These are phyloP conservation scores for Sisymbrium altissimum DNA, from an alignment of 345 rosid genomes.

Conservation along the genomic window DNA sequence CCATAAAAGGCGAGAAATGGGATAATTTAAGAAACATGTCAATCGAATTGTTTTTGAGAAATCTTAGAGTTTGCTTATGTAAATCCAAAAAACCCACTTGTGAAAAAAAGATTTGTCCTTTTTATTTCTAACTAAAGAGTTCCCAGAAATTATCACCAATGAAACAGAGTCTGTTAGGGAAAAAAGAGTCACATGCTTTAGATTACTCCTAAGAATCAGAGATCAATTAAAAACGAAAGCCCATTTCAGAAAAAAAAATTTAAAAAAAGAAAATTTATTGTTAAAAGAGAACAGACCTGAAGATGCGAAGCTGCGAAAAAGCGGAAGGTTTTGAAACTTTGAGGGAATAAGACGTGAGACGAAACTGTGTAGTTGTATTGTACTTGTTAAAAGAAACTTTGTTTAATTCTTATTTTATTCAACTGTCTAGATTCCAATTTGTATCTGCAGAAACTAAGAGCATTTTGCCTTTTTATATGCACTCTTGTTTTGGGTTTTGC, in stretches of 20 bases:
- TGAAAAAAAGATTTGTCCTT: not conserved
- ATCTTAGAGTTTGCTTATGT: not conserved
- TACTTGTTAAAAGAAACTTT: not conserved
- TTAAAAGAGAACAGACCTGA: conserved; percentile 28
- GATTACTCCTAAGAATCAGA: not conserved
- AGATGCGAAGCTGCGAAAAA: conserved; percentile 14
- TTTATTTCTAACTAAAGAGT: not conserved
- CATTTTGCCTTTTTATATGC: conserved; percentile 18
- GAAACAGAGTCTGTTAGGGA: conserved; percentile 12
- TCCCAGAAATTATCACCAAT: conserved; percentile 15
- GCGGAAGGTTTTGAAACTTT: conserved; percentile 4
- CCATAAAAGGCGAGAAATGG: conserved; percentile 1
- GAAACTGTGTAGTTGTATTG: conserved; percentile 13
- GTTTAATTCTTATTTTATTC: not conserved
- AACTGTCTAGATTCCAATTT: not conserved
- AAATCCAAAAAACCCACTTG: conserved; percentile 2
- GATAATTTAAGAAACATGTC: conserved; percentile 3
- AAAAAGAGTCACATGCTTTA: conserved; percentile 12
- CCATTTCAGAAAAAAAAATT: not conserved
- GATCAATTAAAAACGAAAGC: not conserved
- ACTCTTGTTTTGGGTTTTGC: not conserved
- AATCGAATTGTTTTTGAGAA: not conserved
- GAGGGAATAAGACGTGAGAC: conserved; percentile 27
- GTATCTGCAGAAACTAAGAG: conserved; percentile 1
- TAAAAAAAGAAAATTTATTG: not conserved